Evolutionary conservation across 305 asterid species (phyloP), one percentile per base, ranked within the genome.

Genomic region (Plantago coronopus): DNA sequence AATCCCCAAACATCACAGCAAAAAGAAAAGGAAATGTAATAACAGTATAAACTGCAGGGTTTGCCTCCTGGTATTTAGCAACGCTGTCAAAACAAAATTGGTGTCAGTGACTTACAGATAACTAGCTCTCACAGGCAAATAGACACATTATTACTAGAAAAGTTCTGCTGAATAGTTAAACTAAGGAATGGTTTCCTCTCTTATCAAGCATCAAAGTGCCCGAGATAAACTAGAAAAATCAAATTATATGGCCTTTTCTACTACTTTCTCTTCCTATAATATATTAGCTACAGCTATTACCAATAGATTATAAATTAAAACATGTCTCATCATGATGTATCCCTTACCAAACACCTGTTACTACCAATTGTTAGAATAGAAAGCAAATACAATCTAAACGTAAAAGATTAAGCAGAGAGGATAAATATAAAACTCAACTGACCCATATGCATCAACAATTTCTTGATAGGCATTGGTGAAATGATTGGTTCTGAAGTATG

Each of bases 361-460:
- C 29, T 13, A 16, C 57, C 22, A 22, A 51, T 51, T 13, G 5
- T 51, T 37, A 51, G 23, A 22, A 51, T 19, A 21, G 17, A 20
- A 51, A 51, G 40, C 34, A 53, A 16, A 25, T 19, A 14, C 2
- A 53, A 16, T 23, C n/a, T n/a, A n/a, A n/a, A n/a, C n/a, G n/a
- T 37, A 53, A 18, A n/a, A 8, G 27, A 51, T 51, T 51, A 23
- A 15, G 38, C 38, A 17, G 38, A 22, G 11, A 3, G 13, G 17
- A 51, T 51, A 50, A 8, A 47, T 2, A 50, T 48, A 34, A 40
- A 57, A 20, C 51, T 54, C 21, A 40, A 69, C 91, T 82, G 82
- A 90, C 99, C 99, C 99, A 61, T 94, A 94, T 37, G 99, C 97
- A 81, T 94, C 96, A 71, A 94, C 97, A 81, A 90, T 84, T 81